Base-by-base conservation (phyloP, 228 moss, liverwort and hornwort genomes). In the Sphagnum fallax region DNA sequence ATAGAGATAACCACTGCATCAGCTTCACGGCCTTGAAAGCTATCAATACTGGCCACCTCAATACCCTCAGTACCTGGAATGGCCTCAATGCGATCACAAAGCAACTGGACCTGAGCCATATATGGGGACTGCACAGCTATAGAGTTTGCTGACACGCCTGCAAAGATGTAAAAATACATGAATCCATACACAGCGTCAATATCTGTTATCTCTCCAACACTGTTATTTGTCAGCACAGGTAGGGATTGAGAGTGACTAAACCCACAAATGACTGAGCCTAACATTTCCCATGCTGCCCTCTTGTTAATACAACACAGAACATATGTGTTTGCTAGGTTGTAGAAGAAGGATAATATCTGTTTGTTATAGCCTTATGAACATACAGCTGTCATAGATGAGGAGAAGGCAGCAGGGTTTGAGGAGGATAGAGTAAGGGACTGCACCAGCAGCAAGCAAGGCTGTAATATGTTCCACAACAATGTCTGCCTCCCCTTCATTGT, bases 1-100 rank as follows among this genome's bases (percentile, higher is more conserved):
- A 97, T 97, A 57, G 96, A 97, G 68, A 97, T 91, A 69, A 97
- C 89, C 47, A 91, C 96, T 5, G 93, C 96, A 68, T 93, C 89
- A 12, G 96, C 96, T 75, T 97, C 96, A n/a, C 96, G 93, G 65
- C 93, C 96, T 88, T 97, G 96, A 64, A 93, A 97, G 71, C 96
- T 92, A 76, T 97, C 96, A 48, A 97, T 90, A 69, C 96, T 97
- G 13, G 96, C 91, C 50, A 97, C 91, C 72, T 93, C 89, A n/a
- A 97, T 87, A 47, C 76, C 78, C 72, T 83, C 83, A 49, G 81
- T 86, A 60, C 88, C 96, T 10, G 88, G 87, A 62, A 97, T 80
- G 32, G 80, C 87, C 74, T 97, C 91, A 15, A 93, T 89, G 62
- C 89, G 84, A 68, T 92, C 90, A 75, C 87, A 86, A 60, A 97